These are phyloP conservation scores for Solanum chilense DNA, from an alignment of 257 asterid species.

Conservation along the genomic window DNA sequence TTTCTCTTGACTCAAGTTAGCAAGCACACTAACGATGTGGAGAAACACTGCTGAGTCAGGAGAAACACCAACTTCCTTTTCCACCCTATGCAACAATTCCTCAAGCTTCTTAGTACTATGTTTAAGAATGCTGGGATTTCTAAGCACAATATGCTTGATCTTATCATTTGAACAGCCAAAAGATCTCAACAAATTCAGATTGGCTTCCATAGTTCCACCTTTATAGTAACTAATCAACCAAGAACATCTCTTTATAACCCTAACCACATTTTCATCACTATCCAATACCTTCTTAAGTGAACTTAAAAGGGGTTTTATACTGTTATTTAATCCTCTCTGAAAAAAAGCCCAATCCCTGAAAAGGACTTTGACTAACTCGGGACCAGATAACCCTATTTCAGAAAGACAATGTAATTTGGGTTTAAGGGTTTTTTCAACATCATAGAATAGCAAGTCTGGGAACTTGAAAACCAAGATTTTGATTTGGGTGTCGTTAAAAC, in stretches of 20 bases:
- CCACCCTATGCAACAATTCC: background rate
- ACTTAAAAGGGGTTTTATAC: background rate
- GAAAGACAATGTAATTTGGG: slow-evolving; percentile 3
- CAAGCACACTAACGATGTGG: background rate
- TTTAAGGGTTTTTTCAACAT: slow-evolving; percentile 4
- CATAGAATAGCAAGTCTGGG: background rate
- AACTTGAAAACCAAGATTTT: background rate
- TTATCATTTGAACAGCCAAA: background rate
- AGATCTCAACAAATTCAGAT: background rate
- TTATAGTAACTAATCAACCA: background rate
- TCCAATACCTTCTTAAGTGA: background rate
- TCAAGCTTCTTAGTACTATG: background rate
- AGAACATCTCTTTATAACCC: background rate
- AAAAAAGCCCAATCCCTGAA: background rate
- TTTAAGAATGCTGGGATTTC: background rate
- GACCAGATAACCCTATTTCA: background rate
- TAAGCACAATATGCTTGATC: background rate
- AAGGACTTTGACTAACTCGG: background rate
- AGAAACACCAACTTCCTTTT: background rate
- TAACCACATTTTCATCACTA: slow-evolving; percentile 4
- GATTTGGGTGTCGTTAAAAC: background rate
- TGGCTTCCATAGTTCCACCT: background rate
- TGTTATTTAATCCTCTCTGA: background rate
- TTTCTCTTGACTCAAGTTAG: background rate
- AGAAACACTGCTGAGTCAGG: background rate